Conservation (phyloP, 1,284 basidiomycete species). For the Xanthoconium separans region DNA sequence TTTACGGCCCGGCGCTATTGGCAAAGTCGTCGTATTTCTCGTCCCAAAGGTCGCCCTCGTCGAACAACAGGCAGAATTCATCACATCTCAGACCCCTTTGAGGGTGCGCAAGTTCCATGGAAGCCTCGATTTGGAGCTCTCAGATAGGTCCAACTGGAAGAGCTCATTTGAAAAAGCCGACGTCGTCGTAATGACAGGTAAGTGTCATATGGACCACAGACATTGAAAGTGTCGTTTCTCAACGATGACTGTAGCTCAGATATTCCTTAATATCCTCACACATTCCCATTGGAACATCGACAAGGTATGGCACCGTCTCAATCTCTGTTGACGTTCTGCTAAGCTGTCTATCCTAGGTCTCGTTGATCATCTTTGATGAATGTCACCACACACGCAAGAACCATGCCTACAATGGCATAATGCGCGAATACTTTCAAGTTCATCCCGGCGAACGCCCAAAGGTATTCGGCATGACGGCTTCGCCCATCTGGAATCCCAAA, state of each 20-base stretch:
- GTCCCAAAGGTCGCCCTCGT: slow-evolving; percentile 82
- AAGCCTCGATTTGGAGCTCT: slow-evolving; percentile 64
- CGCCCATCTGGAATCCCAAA: slow-evolving; percentile 76
- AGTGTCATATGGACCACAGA: slow-evolving; percentile 6
- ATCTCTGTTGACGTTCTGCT: neutral
- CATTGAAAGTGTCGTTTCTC: neutral
- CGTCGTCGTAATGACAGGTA: slow-evolving; percentile 82
- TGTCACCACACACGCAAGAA: slow-evolving; percentile 78
- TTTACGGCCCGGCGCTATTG: slow-evolving; percentile 43
- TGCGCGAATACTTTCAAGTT: slow-evolving; percentile 71
- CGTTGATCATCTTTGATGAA: slow-evolving; percentile 80
- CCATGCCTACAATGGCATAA: slow-evolving; percentile 78
- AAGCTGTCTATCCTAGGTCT: slow-evolving; percentile 46
- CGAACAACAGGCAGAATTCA: slow-evolving; percentile 73
- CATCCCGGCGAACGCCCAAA: slow-evolving; percentile 57
- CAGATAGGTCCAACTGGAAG: slow-evolving; percentile 65
- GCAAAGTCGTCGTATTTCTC: slow-evolving; percentile 66
- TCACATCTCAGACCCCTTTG: slow-evolving; percentile 62
- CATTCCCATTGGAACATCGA: slow-evolving; percentile 77
- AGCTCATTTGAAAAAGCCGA: slow-evolving; percentile 60
- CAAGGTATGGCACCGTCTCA: slow-evolving; percentile 38
- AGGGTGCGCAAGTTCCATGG: slow-evolving; percentile 69
- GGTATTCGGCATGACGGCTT: slow-evolving; percentile 88
- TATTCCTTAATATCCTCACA: slow-evolving; percentile 74
- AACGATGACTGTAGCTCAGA: slow-evolving; percentile 56